Evolutionary conservation across 148 eudicot genomes (phyloP).

Genomic region (Spergularia bocconei): DNA sequence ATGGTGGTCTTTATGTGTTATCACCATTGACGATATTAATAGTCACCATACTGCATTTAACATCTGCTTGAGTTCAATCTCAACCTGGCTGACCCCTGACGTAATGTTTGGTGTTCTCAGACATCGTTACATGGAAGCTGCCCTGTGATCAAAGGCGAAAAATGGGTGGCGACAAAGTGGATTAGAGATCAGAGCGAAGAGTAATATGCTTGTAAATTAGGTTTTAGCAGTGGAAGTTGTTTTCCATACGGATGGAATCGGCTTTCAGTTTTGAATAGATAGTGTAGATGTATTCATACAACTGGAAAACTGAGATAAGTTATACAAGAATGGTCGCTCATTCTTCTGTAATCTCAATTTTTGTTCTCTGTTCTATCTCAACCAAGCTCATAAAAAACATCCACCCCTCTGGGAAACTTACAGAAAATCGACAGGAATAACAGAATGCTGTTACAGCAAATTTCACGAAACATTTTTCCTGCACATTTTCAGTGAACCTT

Average conservation of each 20-base stretch:
- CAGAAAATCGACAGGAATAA: not conserved
- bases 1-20: too few relatives aligned
- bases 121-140: slow-evolving; percentile 86
- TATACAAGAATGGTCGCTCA: slow-evolving; percentile 26
- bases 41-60: too few relatives aligned
- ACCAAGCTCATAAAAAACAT: not conserved
- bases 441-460: not conserved
- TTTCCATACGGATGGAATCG: slow-evolving; percentile 13
- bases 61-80: too few relatives aligned
- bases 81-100: too few relatives aligned
- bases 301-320: slow-evolving; percentile 5
- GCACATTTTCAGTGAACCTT: not conserved
- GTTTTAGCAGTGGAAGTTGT: not conserved
- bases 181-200: slow-evolving; percentile 55
- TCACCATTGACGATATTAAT: too few relatives aligned
- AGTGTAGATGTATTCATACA: slow-evolving; percentile 16
- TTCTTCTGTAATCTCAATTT: not conserved
- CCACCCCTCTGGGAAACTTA: not conserved
- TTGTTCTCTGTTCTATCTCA: not conserved
- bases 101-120: slow-evolving; percentile 30
- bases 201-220: slow-evolving; percentile 4
- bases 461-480: not conserved
- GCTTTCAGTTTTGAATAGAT: slow-evolving; percentile 15
- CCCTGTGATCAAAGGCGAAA: slow-evolving; percentile 70
- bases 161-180: slow-evolving; percentile 95